A percentile compares a stretch with the other conserved stretches of the same genome.
Evolutionary conservation across 2,329 filamentous ascomycete genomes (phyloP).

Genomic region (Ramularia collo-cygni): DNA sequence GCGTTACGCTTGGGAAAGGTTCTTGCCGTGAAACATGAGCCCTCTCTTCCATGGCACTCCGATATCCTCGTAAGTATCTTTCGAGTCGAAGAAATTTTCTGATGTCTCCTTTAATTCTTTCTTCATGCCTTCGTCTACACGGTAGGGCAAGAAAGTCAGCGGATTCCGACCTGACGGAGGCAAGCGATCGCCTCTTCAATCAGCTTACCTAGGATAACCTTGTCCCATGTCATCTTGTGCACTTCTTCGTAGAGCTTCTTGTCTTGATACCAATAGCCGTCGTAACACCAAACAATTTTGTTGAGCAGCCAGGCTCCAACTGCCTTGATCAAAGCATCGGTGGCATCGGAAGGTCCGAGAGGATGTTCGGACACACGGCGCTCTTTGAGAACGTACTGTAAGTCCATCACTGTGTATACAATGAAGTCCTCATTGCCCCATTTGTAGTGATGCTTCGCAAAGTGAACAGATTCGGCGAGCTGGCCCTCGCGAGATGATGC

Average conservation of each 20-base stretch:
- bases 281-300: slow-evolving; percentile 39
- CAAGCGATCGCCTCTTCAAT: too few species aligned
- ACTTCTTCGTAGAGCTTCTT: slow-evolving; percentile 35
- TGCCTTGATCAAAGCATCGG: slow-evolving; percentile 33
- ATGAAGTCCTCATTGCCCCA: slow-evolving; percentile 36
- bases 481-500: slow-evolving; percentile 26
- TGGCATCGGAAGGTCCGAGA: slow-evolving; percentile 30
- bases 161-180: too few species aligned
- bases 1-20: too few species aligned
- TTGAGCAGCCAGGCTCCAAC: slow-evolving; percentile 34
- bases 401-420: slow-evolving; percentile 30
- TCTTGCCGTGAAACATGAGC: slow-evolving; percentile 25
- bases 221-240: slow-evolving; percentile 38
- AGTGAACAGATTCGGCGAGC: slow-evolving; percentile 34
- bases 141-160: too few species aligned
- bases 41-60: slow-evolving; percentile 45
- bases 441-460: slow-evolving; percentile 35
- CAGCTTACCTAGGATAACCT: slow-evolving; percentile 36
- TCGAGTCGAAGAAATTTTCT: slow-evolving; percentile 36
- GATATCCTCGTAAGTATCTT: slow-evolving; percentile 36
- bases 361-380: slow-evolving; percentile 28
- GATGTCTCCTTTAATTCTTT: slow-evolving; percentile 33
- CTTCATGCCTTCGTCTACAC: slow-evolving; percentile 35
- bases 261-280: slow-evolving; percentile 35
- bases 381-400: slow-evolving; percentile 39